phyloP scores from a whole-genome alignment of 2,329 filamentous ascomycete genomes.

The Talaromyces atroroseus region DNA sequence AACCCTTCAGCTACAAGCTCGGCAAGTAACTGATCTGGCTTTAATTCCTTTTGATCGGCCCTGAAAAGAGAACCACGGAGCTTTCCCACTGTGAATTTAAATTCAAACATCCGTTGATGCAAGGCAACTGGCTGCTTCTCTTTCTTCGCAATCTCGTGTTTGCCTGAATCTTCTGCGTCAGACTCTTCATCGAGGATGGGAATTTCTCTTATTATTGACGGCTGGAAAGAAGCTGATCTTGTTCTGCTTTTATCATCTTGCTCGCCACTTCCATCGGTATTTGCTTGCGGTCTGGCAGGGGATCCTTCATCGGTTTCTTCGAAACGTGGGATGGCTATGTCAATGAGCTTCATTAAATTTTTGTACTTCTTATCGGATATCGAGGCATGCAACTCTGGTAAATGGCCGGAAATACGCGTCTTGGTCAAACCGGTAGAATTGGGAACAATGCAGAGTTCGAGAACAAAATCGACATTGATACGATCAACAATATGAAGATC shows the following conservation, averaged over 20 bases:
- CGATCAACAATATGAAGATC: conserved; percentile 87
- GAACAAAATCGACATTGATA: conserved; percentile 93
- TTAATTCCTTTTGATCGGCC: conserved; percentile 71
- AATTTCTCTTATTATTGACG: conserved; percentile 65
- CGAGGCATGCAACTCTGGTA: conserved; percentile 85
- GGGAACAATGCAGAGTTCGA: conserved; percentile 96
- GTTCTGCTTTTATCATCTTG: conserved; percentile 39
- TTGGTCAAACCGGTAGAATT: conserved; percentile 91
- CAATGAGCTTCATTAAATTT: conserved; percentile 89
- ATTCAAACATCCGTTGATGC: conserved; percentile 88
- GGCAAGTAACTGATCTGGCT: conserved; percentile 75
- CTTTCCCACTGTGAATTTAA: conserved; percentile 93
- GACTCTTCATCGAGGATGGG: conserved; percentile 68
- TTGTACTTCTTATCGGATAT: conserved; percentile 97
- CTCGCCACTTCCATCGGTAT: conserved; percentile 29
- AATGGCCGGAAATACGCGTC: conserved; percentile 81
- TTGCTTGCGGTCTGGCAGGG: conserved; percentile 21
- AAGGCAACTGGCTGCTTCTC: conserved; percentile 57
- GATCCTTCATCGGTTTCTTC: conserved; percentile 44
- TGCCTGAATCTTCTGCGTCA: conserved; percentile 56
- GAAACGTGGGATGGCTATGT: conserved; percentile 88
- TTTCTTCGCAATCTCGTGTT: conserved; percentile 51
- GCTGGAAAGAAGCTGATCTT: conserved; percentile 68
- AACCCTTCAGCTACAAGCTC: conserved; percentile 90
- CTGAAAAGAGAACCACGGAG: conserved; percentile 88